Percentiles rank a stretch among this genome's conserved stretches.
Evolutionary conservation across 306 rosid genomes (phyloP).

Genomic region (Medicago arabica): DNA sequence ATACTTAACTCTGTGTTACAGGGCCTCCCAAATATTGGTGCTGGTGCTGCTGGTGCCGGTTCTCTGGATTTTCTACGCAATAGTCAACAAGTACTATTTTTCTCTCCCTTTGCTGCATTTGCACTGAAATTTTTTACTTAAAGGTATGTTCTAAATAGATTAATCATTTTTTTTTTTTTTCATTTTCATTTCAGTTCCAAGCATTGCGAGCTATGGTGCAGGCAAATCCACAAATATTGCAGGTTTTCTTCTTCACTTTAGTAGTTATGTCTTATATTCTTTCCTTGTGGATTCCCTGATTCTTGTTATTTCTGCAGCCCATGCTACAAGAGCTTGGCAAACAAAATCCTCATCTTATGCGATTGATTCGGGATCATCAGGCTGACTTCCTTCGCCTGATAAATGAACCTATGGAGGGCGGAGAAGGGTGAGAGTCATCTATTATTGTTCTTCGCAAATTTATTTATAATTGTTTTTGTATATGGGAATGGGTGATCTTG

Average conservation of each 20-base stretch:
- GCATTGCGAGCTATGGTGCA: slow-evolving; percentile 93
- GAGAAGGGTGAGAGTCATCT: slow-evolving; percentile 69
- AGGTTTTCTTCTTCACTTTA: slow-evolving; percentile 56
- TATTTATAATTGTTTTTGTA: not conserved
- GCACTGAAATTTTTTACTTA: not conserved
- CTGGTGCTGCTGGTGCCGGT: slow-evolving; percentile 81
- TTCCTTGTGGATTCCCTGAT: slow-evolving; percentile 20
- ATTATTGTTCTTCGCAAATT: slow-evolving; percentile 9
- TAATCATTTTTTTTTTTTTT: slow-evolving; percentile 2
- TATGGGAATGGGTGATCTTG: not conserved
- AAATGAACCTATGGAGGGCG: slow-evolving; percentile 89
- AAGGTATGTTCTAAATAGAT: slow-evolving; percentile 8
- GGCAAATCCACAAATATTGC: slow-evolving; percentile 95
- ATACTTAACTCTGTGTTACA: slow-evolving; percentile 48
- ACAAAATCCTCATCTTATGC: slow-evolving; percentile 93
- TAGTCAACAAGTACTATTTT: slow-evolving; percentile 74
- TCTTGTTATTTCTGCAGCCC: slow-evolving; percentile 66
- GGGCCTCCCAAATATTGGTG: slow-evolving; percentile 81
- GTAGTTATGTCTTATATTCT: slow-evolving; percentile 9
- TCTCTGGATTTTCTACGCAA: slow-evolving; percentile 85
- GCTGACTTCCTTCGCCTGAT: slow-evolving; percentile 89
- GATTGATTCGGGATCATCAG: slow-evolving; percentile 87
- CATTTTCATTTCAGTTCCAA: slow-evolving; percentile 65
- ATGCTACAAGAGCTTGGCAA: slow-evolving; percentile 98
- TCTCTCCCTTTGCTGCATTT: not conserved